Base-by-base conservation (phyloP, 192 early-diverging fungal genomes). In the Dispira parvispora region DNA sequence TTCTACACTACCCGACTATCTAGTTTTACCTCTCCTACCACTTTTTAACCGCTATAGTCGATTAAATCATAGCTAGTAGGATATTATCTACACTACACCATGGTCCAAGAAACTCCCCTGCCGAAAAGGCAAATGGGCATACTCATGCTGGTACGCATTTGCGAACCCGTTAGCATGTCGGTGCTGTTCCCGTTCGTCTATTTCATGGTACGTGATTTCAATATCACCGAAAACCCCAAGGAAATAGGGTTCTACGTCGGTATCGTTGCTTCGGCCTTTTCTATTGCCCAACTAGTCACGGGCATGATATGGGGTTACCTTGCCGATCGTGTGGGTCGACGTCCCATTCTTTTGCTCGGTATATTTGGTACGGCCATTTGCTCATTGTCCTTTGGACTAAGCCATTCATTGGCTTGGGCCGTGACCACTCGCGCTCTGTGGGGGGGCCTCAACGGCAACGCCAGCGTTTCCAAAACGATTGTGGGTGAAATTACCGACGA, bases 401-500 rank as follows among this genome's bases (percentile, higher is more conserved):
- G 78, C 38, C 74, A 73, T 13, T 75, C 71, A 12, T 69, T 82
- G 23, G 45, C 46, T 14, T 78, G 77, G 77, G 89, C 88, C 3
- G 71, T 91, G 25, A 54, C 66, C 4, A 66, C 79, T 18, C 76
- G 88, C 43, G 73, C 75, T 1, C 62, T 85, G 61, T 84, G 84
- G 58, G 88, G 91, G 1, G 65, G 85, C 16, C 65, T 88, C 20
- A 88, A 86, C 65, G 89, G 81, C 4, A 89, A 85, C 53, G 74
- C 82, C 20, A 87, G 89, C 11, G 89, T 92, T 16, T 80, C 85
- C 38, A 90, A 91, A 66, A 86, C 84, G 20, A 79, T 88, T 28
- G 67, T 94, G 27, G 87, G 85, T 2, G 93, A 96, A 74, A 82
- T 96, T 43, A 84, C 90, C 23, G 90, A 92, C 65, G 67, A 78